Base-by-base conservation (phyloP, 208 protist genomes). In the Angomonas desouzai region DNA sequence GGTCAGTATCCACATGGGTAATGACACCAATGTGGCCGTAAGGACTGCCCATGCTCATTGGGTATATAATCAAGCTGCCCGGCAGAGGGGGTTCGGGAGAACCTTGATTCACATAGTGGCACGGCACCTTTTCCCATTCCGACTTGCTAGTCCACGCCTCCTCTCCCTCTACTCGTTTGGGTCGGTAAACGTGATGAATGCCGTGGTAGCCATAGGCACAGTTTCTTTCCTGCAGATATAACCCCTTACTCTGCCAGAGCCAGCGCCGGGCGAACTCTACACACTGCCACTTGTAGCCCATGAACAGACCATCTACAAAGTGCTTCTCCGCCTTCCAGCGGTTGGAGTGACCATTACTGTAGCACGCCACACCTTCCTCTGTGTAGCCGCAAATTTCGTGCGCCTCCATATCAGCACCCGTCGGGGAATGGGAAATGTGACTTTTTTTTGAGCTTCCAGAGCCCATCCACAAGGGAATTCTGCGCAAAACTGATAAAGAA, bases 231-330 rank as follows among this genome's bases (percentile, higher is more conserved):
- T 79, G 87, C 18, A 94, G 77, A 32, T 78, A 55, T 20, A 94
- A 76, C 11, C 83, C 68, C 53, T 87, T 85, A 22, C 72, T 66
- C 36, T 68, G 43, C 71, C 79, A 83, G 23, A 94, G 72, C 81
- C 82, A 91, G 11, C 87, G 87, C 20, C 87, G 77, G 28, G 84
- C 84, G 61, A 89, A 94, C 71, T 94, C 84, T 1, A 94, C 87
- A 64, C 87, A 94, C 78, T 94, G 87, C 85, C 87, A 94, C 63
- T 85, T 77, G 60, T 89, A 90, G 16, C 87, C 87, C 76, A 85
- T 89, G 65, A 89, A 94, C 43, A 82, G 59, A 38, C 74, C 64
- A 29, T 82, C 70, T 20, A 55, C 30, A 57, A 74, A 83, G 67
- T 86, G 67, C 55, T 81, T 76, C 30, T 34, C 56, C 34, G 66